Evolutionary conservation across 805 yeast species (phyloP).

Genomic region (Metschnikowia koreensis): DNA sequence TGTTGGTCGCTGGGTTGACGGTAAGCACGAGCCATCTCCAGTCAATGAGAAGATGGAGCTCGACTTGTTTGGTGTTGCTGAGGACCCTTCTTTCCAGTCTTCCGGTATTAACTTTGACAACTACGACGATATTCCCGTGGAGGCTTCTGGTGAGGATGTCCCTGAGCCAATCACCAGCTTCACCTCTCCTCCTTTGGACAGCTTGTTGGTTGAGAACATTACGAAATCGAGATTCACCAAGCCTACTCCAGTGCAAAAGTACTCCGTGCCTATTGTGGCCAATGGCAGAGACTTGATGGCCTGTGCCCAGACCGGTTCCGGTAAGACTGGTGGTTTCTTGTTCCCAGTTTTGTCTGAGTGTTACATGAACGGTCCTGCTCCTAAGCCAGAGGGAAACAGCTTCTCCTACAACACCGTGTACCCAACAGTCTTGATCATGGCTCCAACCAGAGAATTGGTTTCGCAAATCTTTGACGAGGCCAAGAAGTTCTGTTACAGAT

Average conservation of each 20-base stretch:
- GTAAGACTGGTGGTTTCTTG: conserved; percentile 99
- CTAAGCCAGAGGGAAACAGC: conserved; percentile 46
- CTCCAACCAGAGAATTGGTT: conserved; percentile 99
- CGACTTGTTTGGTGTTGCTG: conserved; percentile 79
- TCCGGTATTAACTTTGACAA: conserved; percentile 98
- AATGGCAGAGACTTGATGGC: conserved; percentile 93
- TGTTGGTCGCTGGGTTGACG: conserved; percentile 83
- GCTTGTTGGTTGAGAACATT: conserved; percentile 82
- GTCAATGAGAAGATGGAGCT: conserved; percentile 67
- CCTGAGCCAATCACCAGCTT: conserved; percentile 91
- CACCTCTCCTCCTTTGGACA: conserved; percentile 89
- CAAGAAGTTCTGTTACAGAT: conserved; percentile 91
- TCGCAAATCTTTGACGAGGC: conserved; percentile 96
- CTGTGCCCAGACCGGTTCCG: conserved; percentile 98
- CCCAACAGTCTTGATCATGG: conserved; percentile 94
- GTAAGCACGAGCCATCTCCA: conserved; percentile 82
- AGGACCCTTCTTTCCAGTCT: conserved; percentile 75
- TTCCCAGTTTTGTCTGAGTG: conserved; percentile 96
- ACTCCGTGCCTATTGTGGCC: conserved; percentile 89
- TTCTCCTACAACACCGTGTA: conserved; percentile 74
- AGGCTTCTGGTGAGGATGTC: conserved; percentile 91
- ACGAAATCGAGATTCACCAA: conserved; percentile 83
- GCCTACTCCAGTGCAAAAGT: conserved; percentile 96
- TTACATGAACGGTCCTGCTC: conserved; percentile 82
- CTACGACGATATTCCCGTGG: conserved; percentile 98